Base-by-base conservation (phyloP, 1,284 basidiomycete species). In the Malassezia globosa region DNA sequence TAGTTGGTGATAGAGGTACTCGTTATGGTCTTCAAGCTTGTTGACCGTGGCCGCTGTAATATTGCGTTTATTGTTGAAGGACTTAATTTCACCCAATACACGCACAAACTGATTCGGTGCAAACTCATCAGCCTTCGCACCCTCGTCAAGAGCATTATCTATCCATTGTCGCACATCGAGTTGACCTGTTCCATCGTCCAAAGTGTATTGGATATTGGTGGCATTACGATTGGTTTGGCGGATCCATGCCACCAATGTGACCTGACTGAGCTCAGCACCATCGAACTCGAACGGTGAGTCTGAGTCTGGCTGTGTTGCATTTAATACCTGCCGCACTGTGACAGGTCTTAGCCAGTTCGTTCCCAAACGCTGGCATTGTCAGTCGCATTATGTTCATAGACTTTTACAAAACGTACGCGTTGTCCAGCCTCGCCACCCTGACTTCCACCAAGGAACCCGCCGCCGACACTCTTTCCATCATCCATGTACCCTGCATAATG, bases 121-220 rank as follows among this genome's bases (percentile, higher is more conserved):
- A 60, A 68, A 59, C 21, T 61, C 66, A n/a, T 58, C 55, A 2
- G 57, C 46, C 53, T 60, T 56, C 11, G 46, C 48, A 8, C 75
- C 50, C 80, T 79, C 54, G 77, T 75, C 48, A 66, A 74, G 29
- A 75, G 75, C 76, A 36, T 81, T 77, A 63, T 90, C 87, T 7
- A 83, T 76, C 92, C 92, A 97, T 60, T 84, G 81, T 29, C 88
- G 80, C 21, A 83, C 86, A 64, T 95, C 87, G 25, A 95, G 81
- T 51, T 77, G 77, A 3, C 86, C 92, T 1, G 87, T 87, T 4
- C 88, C 88, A 69, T 97, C 92, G 56, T 92, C 85, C 7, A 97
- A 74, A 55, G 76, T 74, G 71, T 87, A 90, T 19, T 81, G 79
- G 44, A 81, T 79, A 60, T 92, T 90, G 3, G 89, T 96, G 1